Evolutionary conservation across 805 yeast species (phyloP).

Genomic region (Metschnikowia peoriensis): DNA sequence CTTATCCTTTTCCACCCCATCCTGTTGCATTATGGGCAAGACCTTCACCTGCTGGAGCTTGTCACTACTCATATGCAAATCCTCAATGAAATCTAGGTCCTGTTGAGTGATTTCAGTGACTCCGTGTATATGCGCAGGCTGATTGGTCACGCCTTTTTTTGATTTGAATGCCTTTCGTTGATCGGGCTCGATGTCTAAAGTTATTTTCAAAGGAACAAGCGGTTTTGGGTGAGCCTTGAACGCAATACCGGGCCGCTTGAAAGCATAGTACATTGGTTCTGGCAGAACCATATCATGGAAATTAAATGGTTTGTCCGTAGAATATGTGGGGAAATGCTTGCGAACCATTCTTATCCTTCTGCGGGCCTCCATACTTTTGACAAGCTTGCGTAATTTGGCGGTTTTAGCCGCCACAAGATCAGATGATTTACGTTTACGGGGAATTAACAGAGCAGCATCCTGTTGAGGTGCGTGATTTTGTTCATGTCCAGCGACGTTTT

Average conservation of each 20-base stretch:
- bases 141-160: slow-evolving; percentile 11
- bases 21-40: slow-evolving; percentile 33
- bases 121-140: slow-evolving; percentile 3
- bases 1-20: slow-evolving; percentile 35
- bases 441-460: neutral
- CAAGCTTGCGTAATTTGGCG: slow-evolving; percentile 27
- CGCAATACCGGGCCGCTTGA: slow-evolving; percentile 50
- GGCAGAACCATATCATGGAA: slow-evolving; percentile 69
- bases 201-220: slow-evolving; percentile 56
- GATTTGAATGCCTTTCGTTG: slow-evolving; percentile 52
- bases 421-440: slow-evolving; percentile 14
- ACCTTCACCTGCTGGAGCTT: slow-evolving; percentile 19
- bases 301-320: slow-evolving; percentile 52
- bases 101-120: slow-evolving; percentile 26
- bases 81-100: slow-evolving; percentile 33
- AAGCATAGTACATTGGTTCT: slow-evolving; percentile 51
- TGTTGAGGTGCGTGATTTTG: neutral
- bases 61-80: slow-evolving; percentile 22
- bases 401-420: slow-evolving; percentile 24
- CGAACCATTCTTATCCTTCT: slow-evolving; percentile 32
- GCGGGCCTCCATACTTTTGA: slow-evolving; percentile 30
- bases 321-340: slow-evolving; percentile 63
- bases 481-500: slow-evolving; percentile 15
- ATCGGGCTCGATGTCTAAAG: slow-evolving; percentile 64
- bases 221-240: slow-evolving; percentile 35